phyloP scores from a whole-genome alignment of 306 rosid species.

The Rosa rugosa region DNA sequence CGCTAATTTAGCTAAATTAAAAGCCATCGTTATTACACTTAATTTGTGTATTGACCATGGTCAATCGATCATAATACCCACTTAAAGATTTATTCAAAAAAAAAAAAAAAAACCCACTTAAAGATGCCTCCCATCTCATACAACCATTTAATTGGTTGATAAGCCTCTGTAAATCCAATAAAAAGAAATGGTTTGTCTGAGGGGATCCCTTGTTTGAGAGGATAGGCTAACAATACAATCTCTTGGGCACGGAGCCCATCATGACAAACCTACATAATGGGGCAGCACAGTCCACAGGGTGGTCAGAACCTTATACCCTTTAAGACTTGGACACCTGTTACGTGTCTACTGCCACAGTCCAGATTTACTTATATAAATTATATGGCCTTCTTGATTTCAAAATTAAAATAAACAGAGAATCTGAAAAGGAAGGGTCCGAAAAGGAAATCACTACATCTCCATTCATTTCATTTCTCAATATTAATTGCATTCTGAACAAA shows the following conservation, averaged over 20 bases:
- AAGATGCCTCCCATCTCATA: too few relatives aligned
- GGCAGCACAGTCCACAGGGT: not conserved
- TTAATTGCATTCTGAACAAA: constrained; percentile 6
- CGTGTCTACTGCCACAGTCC: not conserved
- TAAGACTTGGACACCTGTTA: constrained; percentile 16
- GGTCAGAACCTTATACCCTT: constrained; percentile 19
- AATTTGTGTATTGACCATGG: too few relatives aligned
- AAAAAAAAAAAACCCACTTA: too few relatives aligned
- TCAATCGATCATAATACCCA: too few relatives aligned
- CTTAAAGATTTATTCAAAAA: too few relatives aligned
- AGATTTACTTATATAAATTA: not conserved
- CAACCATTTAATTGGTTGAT: too few relatives aligned
- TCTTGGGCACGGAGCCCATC: constrained; percentile 25
- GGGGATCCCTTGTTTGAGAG: too few relatives aligned
- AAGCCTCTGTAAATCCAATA: too few relatives aligned
- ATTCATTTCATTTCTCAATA: not conserved
- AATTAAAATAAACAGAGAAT: not conserved
- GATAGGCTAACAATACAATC: constrained; percentile 13
- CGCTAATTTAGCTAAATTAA: too few relatives aligned
- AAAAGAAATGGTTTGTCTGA: too few relatives aligned
- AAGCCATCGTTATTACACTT: too few relatives aligned
- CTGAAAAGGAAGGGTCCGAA: not conserved
- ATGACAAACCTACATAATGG: constrained; percentile 19
- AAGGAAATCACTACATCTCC: not conserved
- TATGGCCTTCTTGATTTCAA: not conserved